Base-by-base conservation (phyloP, 352 stramenopile species). In the Plasmopara viticola region DNA sequence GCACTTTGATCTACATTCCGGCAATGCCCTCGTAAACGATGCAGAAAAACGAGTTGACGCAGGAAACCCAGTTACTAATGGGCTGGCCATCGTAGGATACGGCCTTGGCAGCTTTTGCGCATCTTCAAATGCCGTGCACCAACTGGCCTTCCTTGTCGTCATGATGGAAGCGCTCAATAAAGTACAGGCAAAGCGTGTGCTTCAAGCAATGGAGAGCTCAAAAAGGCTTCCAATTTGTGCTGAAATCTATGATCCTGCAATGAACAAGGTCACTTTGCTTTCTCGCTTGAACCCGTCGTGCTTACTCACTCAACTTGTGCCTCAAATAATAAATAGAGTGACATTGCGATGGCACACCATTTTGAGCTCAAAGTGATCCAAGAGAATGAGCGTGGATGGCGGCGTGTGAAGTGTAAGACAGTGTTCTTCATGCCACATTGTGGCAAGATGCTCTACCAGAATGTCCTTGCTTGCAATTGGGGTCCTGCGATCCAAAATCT, bases 351-450 rank as follows among this genome's bases (percentile, higher is more conserved):
- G 29, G 74, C 73, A 0, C 44, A 61, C 44, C 51, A 62, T 15
- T 68, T 91, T 35, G 41, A 59, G 5, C 42, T 90, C 30, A 41
- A 37, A 6, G 64, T 84, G 9, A 68, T 93, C n/a, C 29, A 63
- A 28, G 59, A 70, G 15, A 93, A 94, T 51, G 78, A 91, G 57
- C 66, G 80, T 35, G 78, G 75, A 1, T 52, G 68, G 31, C 74
- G 81, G 39, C 51, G 39, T 0, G 71, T 71, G 10, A 14, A 33
- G 5, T 31, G 28, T 31, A 61, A 65, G 7, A 96, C 86, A 4
- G 70, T 96, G 10, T 96, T 96, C 50, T 96, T 93, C 68, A 96
- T 97, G 87, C 89, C 89, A 10, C 89, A 97, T 56, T 97, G 89
- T 50, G 78, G 80, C 17, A 77, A 82, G 41, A 62, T 59, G 44